Percentiles rank a stretch among this genome's conserved stretches.
Evolutionary conservation across 495 filamentous ascomycete genomes (phyloP).

Genomic region (Aspergillus wentii): DNA sequence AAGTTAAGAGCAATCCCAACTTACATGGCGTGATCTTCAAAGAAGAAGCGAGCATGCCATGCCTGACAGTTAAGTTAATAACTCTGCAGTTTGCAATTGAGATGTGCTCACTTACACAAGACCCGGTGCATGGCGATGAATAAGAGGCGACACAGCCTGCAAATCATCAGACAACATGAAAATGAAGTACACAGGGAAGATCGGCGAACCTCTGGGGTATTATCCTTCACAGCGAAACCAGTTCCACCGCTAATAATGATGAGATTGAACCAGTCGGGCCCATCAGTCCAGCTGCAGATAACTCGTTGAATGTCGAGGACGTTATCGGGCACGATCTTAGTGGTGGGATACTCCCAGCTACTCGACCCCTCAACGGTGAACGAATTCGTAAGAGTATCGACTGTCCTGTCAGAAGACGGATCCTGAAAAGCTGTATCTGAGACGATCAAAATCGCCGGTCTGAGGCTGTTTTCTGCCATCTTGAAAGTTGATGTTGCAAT

Average conservation of each 20-base stretch:
- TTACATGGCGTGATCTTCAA: conserved; percentile 83
- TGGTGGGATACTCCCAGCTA: conserved; percentile 64
- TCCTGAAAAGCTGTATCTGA: conserved; percentile 89
- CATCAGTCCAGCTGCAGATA: conserved; percentile 66
- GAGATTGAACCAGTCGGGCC: conserved; percentile 57
- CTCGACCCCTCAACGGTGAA: conserved; percentile 58
- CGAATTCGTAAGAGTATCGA: conserved; percentile 56
- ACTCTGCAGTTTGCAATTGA: conserved; percentile 1
- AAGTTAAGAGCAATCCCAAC: conserved; percentile 24
- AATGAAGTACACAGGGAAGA: not conserved
- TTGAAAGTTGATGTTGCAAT: conserved; percentile 2
- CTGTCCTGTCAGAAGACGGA: conserved; percentile 71
- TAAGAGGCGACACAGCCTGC: conserved; percentile 72
- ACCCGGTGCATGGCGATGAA: conserved; percentile 85
- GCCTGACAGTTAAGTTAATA: conserved; percentile 41
- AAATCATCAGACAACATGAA: conserved; percentile 4
- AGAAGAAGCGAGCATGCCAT: conserved; percentile 90
- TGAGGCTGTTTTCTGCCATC: conserved; percentile 23
- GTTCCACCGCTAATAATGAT: conserved; percentile 90
- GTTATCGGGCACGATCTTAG: conserved; percentile 78
- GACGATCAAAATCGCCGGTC: conserved; percentile 72
- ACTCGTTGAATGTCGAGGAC: conserved; percentile 66
- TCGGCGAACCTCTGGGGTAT: conserved; percentile 74
- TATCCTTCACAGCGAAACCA: conserved; percentile 84
- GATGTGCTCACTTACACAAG: conserved; percentile 58